Percentiles rank a stretch among this genome's conserved stretches.
Evolutionary conservation across 1,284 basidiomycete species (phyloP).

Genomic region (Ganoderma lucidum): DNA sequence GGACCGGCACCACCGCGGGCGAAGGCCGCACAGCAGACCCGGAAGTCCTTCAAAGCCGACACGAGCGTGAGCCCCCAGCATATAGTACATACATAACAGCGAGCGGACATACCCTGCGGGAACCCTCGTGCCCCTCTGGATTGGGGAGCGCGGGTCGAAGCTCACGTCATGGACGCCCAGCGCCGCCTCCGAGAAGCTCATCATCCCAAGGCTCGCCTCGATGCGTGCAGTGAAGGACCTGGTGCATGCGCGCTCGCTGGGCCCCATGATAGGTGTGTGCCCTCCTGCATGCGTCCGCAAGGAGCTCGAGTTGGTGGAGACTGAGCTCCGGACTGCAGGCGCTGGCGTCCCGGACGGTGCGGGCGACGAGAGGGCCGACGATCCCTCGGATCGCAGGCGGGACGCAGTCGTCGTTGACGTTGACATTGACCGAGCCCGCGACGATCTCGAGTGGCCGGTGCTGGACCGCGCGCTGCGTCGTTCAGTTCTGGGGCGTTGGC

Average conservation of each 20-base stretch:
- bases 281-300: constrained; percentile 9
- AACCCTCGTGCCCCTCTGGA: constrained; percentile 31
- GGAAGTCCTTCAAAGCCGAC: constrained; percentile 7
- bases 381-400: background rate
- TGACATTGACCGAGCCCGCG: background rate
- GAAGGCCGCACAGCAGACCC: constrained; percentile 23
- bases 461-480: background rate
- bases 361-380: background rate
- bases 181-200: constrained; percentile 19
- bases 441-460: background rate
- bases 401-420: background rate
- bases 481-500: background rate
- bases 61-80: background rate
- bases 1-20: constrained; percentile 19
- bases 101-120: constrained; percentile 31
- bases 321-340: background rate
- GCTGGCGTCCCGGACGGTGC: background rate
- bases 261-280: constrained; percentile 21
- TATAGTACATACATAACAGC: background rate
- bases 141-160: constrained; percentile 42
- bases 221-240: background rate
- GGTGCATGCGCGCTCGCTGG: constrained; percentile 15
- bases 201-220: constrained; percentile 11
- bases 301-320: background rate
- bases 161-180: constrained; percentile 24